Evolutionary conservation across 208 protist genomes (phyloP), one percentile per base, ranked within the genome.

Genomic region (Trypanosomatidae sp.): DNA sequence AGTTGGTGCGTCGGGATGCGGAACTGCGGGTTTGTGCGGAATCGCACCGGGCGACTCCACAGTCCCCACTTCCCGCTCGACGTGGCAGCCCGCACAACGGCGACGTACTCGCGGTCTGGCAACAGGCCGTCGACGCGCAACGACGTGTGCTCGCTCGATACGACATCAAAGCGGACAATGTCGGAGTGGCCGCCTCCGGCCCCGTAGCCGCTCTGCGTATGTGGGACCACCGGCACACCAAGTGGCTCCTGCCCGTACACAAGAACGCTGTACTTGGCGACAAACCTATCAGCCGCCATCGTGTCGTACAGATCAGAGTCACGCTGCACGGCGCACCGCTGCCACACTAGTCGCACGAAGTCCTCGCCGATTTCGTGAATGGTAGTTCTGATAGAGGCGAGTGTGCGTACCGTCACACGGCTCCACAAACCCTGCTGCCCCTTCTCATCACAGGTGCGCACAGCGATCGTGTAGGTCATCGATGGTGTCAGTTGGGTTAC

Each of bases 351-450:
- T 2, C 92, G 84, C 44, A 91, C 87, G 84, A 94, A 98, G 79
- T 98, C 94, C 75, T 98, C 94, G 44, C 92, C 92, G 68, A 98
- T 94, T 72, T 98, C 94, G 81, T 98, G 89, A 30, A 94, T 79
- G 39, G 84, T 78, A 4, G 89, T 91, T n/a, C 80, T 74, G 67
- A 98, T 75, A 28, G 91, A 78, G 65, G 92, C 85, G 28, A 97
- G 82, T 5, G 94, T 98, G 75, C 88, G 89, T 22, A 97, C 73
- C 62, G 73, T 82, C 15, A 93, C 73, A 30, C 71, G 81, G 70
- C 88, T 90, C 92, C 94, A 98, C 60, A 91, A 71, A 33, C 92
- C 92, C 92, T 92, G 97, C 73, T 93, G 90, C 30, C 91, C 90
- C 39, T 84, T 65, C 65, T 94, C 90, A 69, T 95, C 86, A 70